Base-by-base conservation (phyloP, 352 stramenopile genomes). In the Phytophthora aleatoria region DNA sequence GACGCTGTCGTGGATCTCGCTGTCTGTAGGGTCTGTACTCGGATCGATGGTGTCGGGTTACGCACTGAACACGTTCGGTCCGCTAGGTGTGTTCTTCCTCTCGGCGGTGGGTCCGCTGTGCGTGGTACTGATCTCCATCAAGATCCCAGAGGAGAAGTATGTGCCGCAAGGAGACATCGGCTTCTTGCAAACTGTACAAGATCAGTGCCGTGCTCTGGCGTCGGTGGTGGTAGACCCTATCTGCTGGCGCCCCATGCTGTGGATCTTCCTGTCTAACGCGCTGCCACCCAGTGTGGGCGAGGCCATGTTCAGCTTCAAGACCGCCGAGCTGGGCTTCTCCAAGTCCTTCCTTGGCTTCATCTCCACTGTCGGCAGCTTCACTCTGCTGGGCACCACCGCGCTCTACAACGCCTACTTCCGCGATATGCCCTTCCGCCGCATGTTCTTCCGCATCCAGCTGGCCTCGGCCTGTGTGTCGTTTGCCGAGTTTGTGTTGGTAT, bases 221-320 rank as follows among this genome's bases (percentile, higher is more conserved):
- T 58, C 69, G 4, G 81, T 91, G 11, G 76, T 91, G 10, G 73
- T 90, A 38, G 80, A 90, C 61, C 85, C 85, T 1, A 81, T 91
- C 33, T 91, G 83, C 61, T 94, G 85, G 85, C 81, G 83, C 8
- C 83, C 83, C 7, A 85, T 90, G 79, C 67, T 90, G 13, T 94
- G 83, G 81, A 89, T 94, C 58, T 91, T 94, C 61, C 63, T 94
- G 30, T 94, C 85, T 5, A 92, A 91, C 38, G 81, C 81, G 3
- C 54, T 94, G 20, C 80, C 83, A 13, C 81, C 81, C 7, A 92
- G 82, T 50, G 69, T 92, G n/a, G 74, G 77, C 13, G 81, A 94
- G 50, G 85, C 81, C 66, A 91, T 91, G 81, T 94, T 93, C 77
- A 91, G 76, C 70, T 94, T 94, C 69, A 90, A 89, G 67, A 94